Base-by-base conservation (phyloP, 2,329 filamentous ascomycete species). In the Drechslerella coelobrocha region DNA sequence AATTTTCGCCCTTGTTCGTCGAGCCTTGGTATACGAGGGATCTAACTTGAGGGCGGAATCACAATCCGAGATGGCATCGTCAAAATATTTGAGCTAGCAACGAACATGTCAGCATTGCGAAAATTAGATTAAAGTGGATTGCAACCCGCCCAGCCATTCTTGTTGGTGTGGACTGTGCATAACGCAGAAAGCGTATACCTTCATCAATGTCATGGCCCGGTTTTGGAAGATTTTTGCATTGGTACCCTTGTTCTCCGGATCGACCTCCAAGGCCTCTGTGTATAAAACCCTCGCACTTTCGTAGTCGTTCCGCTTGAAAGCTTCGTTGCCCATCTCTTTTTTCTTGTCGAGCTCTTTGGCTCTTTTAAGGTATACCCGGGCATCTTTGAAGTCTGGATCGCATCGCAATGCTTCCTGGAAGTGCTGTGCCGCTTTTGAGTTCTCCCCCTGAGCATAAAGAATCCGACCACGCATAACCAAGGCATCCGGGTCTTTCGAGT, bases 141-240 rank as follows among this genome's bases (percentile, higher is more conserved):
- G n/a, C n/a, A n/a, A n/a, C n/a, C n/a, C n/a, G n/a, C n/a, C n/a
- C n/a, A n/a, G n/a, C n/a, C n/a, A n/a, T n/a, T n/a, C n/a, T n/a
- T n/a, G n/a, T n/a, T n/a, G n/a, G n/a, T n/a, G n/a, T n/a, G n/a
- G n/a, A n/a, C n/a, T n/a, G n/a, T n/a, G n/a, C n/a, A n/a, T 24
- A 2, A 12, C 6, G 23, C 21, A 47, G 23, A 9, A 9, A 69
- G 50, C 41, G 17, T 56, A 61, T 77, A 80, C 79, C 76, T 89
- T 89, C 68, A 89, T 87, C 73, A 88, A 86, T 79, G 91, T 94
- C 76, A 95, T 84, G 0, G 94, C 94, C 72, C 94, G 86, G 82
- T 99, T 99, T 79, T 96, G 92, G 54, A 96, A 84, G 52, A 97
- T 86, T 83, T 97, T 97, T 19, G 93, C 89, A 80, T 97, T 97